A percentile compares a stretch with the other conserved stretches of the same genome.
phyloP scores from a whole-genome alignment of 176 grass and related monocot genomes.

The Lolium rigidum region DNA sequence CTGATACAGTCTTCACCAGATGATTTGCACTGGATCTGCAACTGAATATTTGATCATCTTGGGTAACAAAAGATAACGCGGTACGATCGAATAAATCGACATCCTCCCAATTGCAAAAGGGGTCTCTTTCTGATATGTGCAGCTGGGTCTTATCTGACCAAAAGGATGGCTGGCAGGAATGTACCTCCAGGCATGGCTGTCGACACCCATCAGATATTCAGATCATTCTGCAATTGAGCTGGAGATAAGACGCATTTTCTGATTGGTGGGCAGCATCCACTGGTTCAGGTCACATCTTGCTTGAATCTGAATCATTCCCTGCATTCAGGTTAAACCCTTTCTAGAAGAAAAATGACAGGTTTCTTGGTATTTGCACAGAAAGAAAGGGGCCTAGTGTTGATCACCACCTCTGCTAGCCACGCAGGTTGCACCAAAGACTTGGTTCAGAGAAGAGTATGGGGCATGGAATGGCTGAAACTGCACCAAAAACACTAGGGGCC shows the following conservation, averaged over 20 bases:
- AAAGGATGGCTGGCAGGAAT: conserved; percentile 36
- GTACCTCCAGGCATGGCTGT: neutral
- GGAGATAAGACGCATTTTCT: conserved; percentile 23
- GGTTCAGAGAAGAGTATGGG: neutral
- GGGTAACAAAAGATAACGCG: neutral
- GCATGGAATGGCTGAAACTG: neutral
- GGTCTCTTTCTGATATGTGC: conserved; percentile 29
- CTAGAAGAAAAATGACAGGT: neutral
- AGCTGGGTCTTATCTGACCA: conserved; percentile 31
- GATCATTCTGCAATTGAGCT: conserved; percentile 25
- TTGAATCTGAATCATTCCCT: conserved; percentile 4
- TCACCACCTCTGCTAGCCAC: neutral
- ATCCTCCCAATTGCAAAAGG: conserved; percentile 10
- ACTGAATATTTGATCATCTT: neutral
- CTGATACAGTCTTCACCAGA: neutral
- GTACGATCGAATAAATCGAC: neutral
- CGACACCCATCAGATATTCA: conserved; percentile 6
- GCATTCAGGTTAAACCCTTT: neutral
- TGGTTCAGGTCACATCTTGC: conserved; percentile 28
- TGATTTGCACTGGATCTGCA: neutral
- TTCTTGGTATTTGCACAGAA: neutral
- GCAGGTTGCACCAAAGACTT: neutral
- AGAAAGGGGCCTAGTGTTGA: neutral
- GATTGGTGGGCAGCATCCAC: conserved; percentile 8
- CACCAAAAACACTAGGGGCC: conserved; percentile 2